Evolutionary conservation across 345 rosid genomes (phyloP).

Genomic region (Citrus hindsii): DNA sequence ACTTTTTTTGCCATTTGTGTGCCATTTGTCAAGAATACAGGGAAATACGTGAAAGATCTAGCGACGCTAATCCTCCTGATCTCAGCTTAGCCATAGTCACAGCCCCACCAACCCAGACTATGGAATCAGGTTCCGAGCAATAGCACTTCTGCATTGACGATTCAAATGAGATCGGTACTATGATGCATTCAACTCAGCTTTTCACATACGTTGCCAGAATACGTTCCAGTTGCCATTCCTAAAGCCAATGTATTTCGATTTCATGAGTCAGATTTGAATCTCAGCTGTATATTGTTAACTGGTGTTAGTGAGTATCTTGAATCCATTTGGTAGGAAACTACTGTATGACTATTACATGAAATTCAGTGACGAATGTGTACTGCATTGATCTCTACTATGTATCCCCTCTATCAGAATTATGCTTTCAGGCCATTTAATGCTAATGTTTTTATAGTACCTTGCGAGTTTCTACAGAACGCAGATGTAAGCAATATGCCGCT

Average conservation of each 20-base stretch:
- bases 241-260: background rate
- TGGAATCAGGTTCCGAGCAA: slow-evolving; percentile 39
- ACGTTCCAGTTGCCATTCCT: background rate
- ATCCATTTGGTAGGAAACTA: background rate
- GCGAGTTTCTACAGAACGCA: background rate
- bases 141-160: background rate
- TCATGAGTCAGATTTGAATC: background rate
- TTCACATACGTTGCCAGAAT: background rate
- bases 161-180: background rate
- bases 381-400: background rate
- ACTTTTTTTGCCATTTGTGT: slow-evolving; percentile 87
- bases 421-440: background rate
- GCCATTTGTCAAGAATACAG: slow-evolving; percentile 91
- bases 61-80: slow-evolving; percentile 31
- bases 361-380: background rate
- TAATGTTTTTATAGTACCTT: background rate
- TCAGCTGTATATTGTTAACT: background rate
- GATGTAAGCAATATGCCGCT: too few species aligned
- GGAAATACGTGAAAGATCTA: slow-evolving; percentile 63
- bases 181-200: background rate
- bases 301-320: background rate
- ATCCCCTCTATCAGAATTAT: background rate
- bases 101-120: slow-evolving; percentile 56
- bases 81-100: slow-evolving; percentile 45
- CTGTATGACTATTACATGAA: background rate